These are phyloP conservation scores for Amanita subjunquillea DNA, from an alignment of 768 basidiomycete species.

Conservation along the genomic window DNA sequence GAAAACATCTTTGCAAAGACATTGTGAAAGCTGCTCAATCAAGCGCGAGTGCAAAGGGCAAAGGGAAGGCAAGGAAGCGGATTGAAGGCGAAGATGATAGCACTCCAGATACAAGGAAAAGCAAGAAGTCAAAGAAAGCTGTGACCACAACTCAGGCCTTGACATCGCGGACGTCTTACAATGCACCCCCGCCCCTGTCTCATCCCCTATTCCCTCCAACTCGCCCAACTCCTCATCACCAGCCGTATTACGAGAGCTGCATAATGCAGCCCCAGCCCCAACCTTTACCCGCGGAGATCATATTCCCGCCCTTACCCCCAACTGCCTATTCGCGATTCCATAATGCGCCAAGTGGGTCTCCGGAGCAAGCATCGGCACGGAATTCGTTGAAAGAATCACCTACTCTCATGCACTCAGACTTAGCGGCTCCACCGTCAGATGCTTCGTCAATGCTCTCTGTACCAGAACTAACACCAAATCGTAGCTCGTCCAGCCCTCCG, in stretches of 20 bases:
- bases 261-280: conserved; percentile 31
- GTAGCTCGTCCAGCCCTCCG: conserved; percentile 57
- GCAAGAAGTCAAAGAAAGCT: conserved; percentile 39
- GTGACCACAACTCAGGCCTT: conserved; percentile 13
- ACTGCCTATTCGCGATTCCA: conserved; percentile 16
- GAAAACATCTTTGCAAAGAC: conserved; percentile 49
- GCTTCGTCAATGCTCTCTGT: conserved; percentile 33
- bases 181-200: conserved; percentile 17
- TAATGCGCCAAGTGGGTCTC: conserved; percentile 17
- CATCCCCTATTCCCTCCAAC: conserved; percentile 40
- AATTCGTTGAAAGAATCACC: conserved; percentile 2
- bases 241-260: conserved; percentile 64
- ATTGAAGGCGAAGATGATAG: conserved; percentile 24
- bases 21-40: conserved; percentile 25
- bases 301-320: conserved; percentile 66
- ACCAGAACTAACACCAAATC: conserved; percentile 55
- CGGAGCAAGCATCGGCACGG: conserved; percentile 5
- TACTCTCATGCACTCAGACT: conserved; percentile 8
- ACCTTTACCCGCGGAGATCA: conserved; percentile 44
- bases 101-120: conserved; percentile 25
- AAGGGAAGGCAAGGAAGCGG: conserved; percentile 26
- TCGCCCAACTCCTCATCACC: conserved; percentile 53
- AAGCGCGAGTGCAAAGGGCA: conserved; percentile 16
- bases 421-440: conserved; percentile 18
- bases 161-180: conserved; percentile 13